Percentiles rank a stretch among this genome's conserved stretches.
phyloP scores from a whole-genome alignment of 1,284 basidiomycete species.

The Cryptococcus sp. region DNA sequence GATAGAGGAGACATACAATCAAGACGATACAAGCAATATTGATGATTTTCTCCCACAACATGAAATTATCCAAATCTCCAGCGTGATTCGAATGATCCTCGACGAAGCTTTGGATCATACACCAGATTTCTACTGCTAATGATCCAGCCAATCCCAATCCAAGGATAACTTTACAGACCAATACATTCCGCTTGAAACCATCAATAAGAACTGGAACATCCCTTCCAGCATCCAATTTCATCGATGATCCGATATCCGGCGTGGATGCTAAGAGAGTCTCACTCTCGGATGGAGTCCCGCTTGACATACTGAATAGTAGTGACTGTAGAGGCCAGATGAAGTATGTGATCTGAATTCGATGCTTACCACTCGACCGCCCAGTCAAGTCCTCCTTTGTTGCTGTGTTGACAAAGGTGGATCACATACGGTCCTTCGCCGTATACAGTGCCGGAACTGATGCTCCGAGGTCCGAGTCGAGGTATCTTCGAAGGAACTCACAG shows the following conservation, averaged over 20 bases:
- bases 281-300: constrained; percentile 10
- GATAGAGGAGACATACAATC: neutral
- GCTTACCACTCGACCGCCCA: no score
- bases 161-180: constrained; percentile 12
- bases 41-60: constrained; percentile 1
- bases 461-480: no score
- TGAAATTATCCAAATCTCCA: constrained; percentile 1
- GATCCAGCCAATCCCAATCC: constrained; percentile 7
- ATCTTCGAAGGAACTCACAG: no score
- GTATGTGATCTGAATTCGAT: no score
- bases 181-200: constrained; percentile 18
- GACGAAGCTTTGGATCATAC: constrained; percentile 2
- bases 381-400: no score
- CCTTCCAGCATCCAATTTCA: neutral
- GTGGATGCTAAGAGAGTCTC: constrained; percentile 13
- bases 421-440: no score
- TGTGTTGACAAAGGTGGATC: no score
- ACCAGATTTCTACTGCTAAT: constrained; percentile 10
- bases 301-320: no score
- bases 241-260: neutral
- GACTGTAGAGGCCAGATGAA: no score
- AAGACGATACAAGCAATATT: neutral
- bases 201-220: constrained; percentile 21
- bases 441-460: no score
- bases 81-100: neutral